A percentile compares a stretch with the other conserved stretches of the same genome.
phyloP scores from a whole-genome alignment of 257 asterid genomes.

The Solanum pimpinellifolium region DNA sequence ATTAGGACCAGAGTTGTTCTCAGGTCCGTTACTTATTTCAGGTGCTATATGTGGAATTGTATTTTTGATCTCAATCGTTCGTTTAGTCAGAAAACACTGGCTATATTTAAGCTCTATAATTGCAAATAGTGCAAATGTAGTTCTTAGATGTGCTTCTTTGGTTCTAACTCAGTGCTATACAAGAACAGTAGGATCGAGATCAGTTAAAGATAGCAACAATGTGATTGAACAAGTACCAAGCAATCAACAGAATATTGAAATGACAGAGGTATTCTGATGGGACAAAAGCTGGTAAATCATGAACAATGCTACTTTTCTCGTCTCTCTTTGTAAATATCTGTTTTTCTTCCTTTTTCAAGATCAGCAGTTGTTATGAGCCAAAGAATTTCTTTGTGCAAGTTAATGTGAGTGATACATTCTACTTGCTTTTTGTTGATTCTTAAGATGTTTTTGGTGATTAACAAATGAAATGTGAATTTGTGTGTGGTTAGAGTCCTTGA shows the following conservation, averaged over 20 bases:
- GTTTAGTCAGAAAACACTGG: not conserved
- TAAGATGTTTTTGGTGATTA: not conserved
- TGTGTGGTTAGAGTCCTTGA: not conserved
- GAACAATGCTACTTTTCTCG: not conserved
- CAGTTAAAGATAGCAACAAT: not conserved
- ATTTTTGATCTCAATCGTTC: conserved; percentile 1
- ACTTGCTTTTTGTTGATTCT: not conserved
- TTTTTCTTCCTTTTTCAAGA: not conserved
- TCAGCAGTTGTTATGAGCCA: not conserved
- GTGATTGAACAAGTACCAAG: not conserved
- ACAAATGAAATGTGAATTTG: not conserved
- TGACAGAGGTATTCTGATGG: not conserved
- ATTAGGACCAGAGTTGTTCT: conserved; percentile 32
- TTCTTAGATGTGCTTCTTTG: not conserved
- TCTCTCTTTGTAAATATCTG: not conserved
- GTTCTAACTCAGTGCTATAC: not conserved
- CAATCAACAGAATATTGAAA: not conserved
- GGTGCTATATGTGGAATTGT: conserved; percentile 13
- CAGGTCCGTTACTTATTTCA: conserved; percentile 20
- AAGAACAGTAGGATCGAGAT: not conserved
- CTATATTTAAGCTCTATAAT: not conserved
- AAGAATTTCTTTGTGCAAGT: not conserved
- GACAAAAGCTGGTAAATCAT: not conserved
- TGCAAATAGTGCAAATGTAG: not conserved
- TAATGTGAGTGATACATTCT: not conserved